Conservation (phyloP, 257 asterid species). For the Solanum sejunctum region DNA sequence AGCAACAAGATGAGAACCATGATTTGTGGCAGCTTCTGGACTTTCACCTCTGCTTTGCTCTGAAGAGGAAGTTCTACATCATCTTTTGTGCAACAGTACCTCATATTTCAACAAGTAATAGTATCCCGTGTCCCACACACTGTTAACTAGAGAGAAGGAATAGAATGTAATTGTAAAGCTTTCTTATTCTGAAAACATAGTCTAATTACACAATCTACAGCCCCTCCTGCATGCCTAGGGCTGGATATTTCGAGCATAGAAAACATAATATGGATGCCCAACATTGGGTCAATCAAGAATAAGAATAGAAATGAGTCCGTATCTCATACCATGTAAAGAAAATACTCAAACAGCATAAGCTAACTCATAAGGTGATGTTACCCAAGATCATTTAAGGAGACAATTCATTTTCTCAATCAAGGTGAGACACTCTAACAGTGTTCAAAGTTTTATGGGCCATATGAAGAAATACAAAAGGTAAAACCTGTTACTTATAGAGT, state of each 20-base stretch:
- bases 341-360: neutral
- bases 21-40: constrained; percentile 21
- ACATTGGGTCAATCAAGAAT: neutral
- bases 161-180: neutral
- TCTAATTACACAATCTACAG: neutral
- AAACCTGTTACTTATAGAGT: neutral
- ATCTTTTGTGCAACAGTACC: neutral
- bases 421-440: neutral
- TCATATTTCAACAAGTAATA: neutral
- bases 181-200: neutral
- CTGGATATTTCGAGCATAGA: neutral
- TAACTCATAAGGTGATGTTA: neutral
- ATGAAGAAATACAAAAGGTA: neutral
- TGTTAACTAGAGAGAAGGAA: neutral
- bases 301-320: neutral
- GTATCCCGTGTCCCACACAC: neutral
- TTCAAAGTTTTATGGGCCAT: neutral
- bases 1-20: constrained; percentile 72
- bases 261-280: neutral
- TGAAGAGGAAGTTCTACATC: constrained; percentile 22
- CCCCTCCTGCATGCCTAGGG: neutral
- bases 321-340: neutral
- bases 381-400: neutral
- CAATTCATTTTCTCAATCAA: neutral
- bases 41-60: constrained; percentile 19